Conservation (phyloP, 116 monocot species). For the Posidonia oceanica region DNA sequence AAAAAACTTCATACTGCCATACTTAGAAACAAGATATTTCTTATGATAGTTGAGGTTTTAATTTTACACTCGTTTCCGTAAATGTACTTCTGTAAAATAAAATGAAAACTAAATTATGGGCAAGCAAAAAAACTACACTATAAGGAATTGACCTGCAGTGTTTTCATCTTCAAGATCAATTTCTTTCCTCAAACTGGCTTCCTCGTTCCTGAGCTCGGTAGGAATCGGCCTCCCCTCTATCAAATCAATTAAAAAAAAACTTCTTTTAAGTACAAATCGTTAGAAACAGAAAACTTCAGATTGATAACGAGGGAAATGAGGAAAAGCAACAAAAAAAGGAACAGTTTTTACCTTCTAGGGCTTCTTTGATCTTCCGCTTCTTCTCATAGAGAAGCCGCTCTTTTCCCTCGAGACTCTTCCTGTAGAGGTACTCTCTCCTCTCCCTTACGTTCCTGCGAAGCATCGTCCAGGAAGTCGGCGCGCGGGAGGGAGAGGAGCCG, state of each 20-base stretch:
- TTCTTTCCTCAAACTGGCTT: slow-evolving; percentile 61
- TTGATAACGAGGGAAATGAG: background rate
- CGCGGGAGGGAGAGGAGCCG: no score
- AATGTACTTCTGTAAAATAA: background rate
- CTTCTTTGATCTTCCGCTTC: slow-evolving; percentile 83
- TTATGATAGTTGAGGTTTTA: no score
- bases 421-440: slow-evolving; percentile 81
- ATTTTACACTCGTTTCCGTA: no score
- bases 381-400: slow-evolving; percentile 87
- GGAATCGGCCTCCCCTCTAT: slow-evolving; percentile 91
- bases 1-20: no score
- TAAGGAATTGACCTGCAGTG: slow-evolving; percentile 36
- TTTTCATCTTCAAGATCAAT: slow-evolving; percentile 91
- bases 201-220: slow-evolving; percentile 92
- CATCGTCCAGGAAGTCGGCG: slow-evolving; percentile 18
- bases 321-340: background rate
- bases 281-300: background rate
- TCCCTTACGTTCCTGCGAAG: slow-evolving; percentile 57
- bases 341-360: slow-evolving; percentile 48
- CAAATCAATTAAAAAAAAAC: slow-evolving; percentile 2
- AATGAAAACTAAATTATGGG: background rate
- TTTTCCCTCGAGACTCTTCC: slow-evolving; percentile 86
- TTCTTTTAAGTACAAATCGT: background rate
- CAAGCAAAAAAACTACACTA: background rate
- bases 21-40: no score